Evolutionary conservation across 257 asterid species (phyloP), one percentile per base, ranked within the genome.

Genomic region (Salvia miltiorrhiza): DNA sequence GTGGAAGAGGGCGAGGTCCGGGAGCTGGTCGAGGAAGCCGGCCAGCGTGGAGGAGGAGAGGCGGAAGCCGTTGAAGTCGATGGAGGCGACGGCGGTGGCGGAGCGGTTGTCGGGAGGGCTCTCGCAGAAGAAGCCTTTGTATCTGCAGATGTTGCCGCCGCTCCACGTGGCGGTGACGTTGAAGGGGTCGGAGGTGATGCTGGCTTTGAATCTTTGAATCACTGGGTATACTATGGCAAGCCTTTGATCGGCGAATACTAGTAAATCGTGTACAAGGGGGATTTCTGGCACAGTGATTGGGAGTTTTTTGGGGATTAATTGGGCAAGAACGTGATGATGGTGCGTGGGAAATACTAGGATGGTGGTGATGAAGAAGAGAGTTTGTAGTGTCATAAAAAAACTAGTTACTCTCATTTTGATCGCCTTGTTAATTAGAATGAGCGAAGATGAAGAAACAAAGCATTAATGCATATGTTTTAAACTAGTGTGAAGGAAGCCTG

Each of bases 1-100:
- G 70, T 92, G 98, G 77, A 92, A 92, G 12, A 92, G 77, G 20
- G 95, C 96, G 12, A 92, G 45, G 67, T 92, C 98, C 1, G 93
- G 92, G 59, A 91, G 93, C 63, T 63, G 74, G 54, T 92, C 96
- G 3, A 92, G 87, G 77, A 92, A 92, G 0, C 87, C 95, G 52
- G 69, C 85, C 23, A 92, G 84, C 2, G 87, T 73, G 0, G 89
- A 87, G 0, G 95, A 82, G 3, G 83, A 47, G 35, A 91, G 71
- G 0, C 64, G 87, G 83, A 91, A 91, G 3, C 93, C 97, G 55
- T 85, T 91, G 84, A 91, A 86, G 61, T 92, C 97, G 11, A 92
- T 61, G 32, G 97, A 83, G 3, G 97, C 97, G 8, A 92, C 78
- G 4, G 95, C 90, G 11, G 67, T 35, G 76, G 95, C 97, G 1